Evolutionary conservation across 306 rosid species (phyloP).

Genomic region (Quercus engelmannii): DNA sequence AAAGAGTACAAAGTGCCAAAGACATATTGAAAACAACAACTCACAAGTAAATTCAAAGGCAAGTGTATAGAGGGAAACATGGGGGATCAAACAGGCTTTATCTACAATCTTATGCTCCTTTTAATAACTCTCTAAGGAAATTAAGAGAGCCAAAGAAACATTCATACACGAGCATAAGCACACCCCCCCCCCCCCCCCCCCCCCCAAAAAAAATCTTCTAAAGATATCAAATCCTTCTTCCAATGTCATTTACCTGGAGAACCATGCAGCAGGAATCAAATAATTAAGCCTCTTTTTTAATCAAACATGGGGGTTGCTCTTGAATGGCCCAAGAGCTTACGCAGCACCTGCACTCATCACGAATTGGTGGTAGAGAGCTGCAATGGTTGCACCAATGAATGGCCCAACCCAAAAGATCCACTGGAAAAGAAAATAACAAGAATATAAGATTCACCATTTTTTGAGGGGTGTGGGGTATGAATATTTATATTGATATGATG

Average conservation of each 20-base stretch:
- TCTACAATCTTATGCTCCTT: constrained; percentile 32
- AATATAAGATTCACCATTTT: too few species aligned
- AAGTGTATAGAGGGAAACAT: constrained; percentile 21
- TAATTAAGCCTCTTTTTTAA: not conserved
- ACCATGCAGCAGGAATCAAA: constrained; percentile 4
- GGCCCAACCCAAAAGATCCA: constrained; percentile 99
- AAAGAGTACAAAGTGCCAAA: constrained; percentile 18
- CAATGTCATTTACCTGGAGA: constrained; percentile 3
- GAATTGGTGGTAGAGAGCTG: constrained; percentile 92
- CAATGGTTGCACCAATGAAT: constrained; percentile 80
- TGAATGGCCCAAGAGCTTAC: constrained; percentile 78
- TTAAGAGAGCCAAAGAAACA: not conserved
- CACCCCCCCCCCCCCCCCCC: too few species aligned
- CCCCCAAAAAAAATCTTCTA: too few species aligned
- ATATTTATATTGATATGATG: too few species aligned
- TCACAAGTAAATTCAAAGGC: constrained; percentile 37
- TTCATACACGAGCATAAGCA: constrained; percentile 10
- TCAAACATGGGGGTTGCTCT: constrained; percentile 31
- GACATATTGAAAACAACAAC: constrained; percentile 23
- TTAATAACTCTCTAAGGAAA: not conserved
- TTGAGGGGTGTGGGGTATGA: too few species aligned
- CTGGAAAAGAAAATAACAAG: constrained; percentile 35
- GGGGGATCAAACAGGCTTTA: constrained; percentile 28
- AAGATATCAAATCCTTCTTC: constrained; percentile 15
- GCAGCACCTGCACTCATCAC: constrained; percentile 69